Evolutionary conservation across 352 stramenopile genomes (phyloP).

Genomic region (Globisporangium parvum): DNA sequence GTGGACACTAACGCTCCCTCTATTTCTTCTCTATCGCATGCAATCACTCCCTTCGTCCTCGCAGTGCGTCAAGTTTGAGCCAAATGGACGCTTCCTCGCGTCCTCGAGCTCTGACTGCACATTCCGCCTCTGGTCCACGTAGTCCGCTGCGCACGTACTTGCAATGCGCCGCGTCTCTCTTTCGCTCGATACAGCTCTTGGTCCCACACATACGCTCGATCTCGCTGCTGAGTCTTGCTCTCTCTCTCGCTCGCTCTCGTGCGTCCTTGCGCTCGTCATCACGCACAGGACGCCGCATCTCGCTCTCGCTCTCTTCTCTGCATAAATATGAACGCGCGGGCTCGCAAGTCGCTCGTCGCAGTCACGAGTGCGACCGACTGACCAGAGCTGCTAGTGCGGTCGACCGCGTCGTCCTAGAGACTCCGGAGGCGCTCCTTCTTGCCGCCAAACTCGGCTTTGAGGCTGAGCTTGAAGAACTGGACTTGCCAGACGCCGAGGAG

Average conservation of each 20-base stretch:
- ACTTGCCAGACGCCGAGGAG: slow-evolving; percentile 61
- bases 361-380: not conserved
- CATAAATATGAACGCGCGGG: slow-evolving; percentile 2
- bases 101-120: slow-evolving; percentile 91
- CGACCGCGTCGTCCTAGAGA: slow-evolving; percentile 23
- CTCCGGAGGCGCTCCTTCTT: slow-evolving; percentile 79
- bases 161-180: not conserved
- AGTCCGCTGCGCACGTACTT: slow-evolving; percentile 1
- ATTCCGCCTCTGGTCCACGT: slow-evolving; percentile 86
- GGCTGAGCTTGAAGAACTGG: slow-evolving; percentile 53
- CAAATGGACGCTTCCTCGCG: slow-evolving; percentile 83
- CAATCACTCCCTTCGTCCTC: too few species aligned
- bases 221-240: not conserved
- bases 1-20: slow-evolving; percentile 10
- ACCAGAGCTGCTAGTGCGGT: too few species aligned
- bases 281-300: too few species aligned
- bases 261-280: slow-evolving; percentile 7
- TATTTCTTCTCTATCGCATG: slow-evolving; percentile 17
- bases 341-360: not conserved
- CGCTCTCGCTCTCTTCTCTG: not conserved
- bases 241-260: slow-evolving; percentile 3
- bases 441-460: slow-evolving; percentile 66
- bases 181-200: slow-evolving; percentile 2
- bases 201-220: not conserved
- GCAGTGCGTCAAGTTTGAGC: slow-evolving; percentile 87